A percentile compares a stretch with the other conserved stretches of the same genome.
Evolutionary conservation across 768 basidiomycete species (phyloP).

Genomic region (Trametes gibbosa): DNA sequence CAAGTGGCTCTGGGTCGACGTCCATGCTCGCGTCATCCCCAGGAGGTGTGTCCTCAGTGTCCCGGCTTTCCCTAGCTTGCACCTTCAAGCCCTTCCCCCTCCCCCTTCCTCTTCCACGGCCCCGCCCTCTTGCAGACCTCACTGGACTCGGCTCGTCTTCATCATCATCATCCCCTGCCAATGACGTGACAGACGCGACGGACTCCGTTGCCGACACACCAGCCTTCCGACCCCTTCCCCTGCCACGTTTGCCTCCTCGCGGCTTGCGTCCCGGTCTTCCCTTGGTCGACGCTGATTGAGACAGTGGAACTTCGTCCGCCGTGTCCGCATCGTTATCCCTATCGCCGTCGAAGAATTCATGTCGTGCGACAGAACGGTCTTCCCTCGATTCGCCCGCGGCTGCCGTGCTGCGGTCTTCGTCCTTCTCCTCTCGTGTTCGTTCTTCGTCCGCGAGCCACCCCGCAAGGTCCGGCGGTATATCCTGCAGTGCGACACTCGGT

Average conservation of each 20-base stretch:
- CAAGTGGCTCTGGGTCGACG: slow-evolving; percentile 14
- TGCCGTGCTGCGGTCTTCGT: slow-evolving; percentile 62
- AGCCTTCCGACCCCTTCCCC: slow-evolving; percentile 31
- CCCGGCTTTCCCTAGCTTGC: slow-evolving; percentile 16
- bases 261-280: slow-evolving; percentile 21
- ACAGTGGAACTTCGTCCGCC: slow-evolving; percentile 14
- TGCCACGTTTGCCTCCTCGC: slow-evolving; percentile 28
- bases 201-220: slow-evolving; percentile 20
- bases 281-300: slow-evolving; percentile 29
- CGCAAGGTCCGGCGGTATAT: slow-evolving; percentile 90
- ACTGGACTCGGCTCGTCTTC: slow-evolving; percentile 35
- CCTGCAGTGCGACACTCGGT: slow-evolving; percentile 95
- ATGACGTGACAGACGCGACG: slow-evolving; percentile 22
- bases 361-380: slow-evolving; percentile 53
- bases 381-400: slow-evolving; percentile 52
- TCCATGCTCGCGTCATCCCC: slow-evolving; percentile 20
- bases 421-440: slow-evolving; percentile 60
- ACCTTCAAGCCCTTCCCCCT: slow-evolving; percentile 29
- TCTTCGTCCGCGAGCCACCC: slow-evolving; percentile 75
- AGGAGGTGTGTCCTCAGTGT: slow-evolving; percentile 17
- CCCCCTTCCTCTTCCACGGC: slow-evolving; percentile 35
- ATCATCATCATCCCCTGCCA: slow-evolving; percentile 39
- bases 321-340: slow-evolving; percentile 57
- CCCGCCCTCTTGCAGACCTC: slow-evolving; percentile 29
- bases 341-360: slow-evolving; percentile 75